Evolutionary conservation across 2,329 filamentous ascomycete genomes (phyloP), one percentile per base, ranked within the genome.

Genomic region (Hirsutella rhossiliensis): DNA sequence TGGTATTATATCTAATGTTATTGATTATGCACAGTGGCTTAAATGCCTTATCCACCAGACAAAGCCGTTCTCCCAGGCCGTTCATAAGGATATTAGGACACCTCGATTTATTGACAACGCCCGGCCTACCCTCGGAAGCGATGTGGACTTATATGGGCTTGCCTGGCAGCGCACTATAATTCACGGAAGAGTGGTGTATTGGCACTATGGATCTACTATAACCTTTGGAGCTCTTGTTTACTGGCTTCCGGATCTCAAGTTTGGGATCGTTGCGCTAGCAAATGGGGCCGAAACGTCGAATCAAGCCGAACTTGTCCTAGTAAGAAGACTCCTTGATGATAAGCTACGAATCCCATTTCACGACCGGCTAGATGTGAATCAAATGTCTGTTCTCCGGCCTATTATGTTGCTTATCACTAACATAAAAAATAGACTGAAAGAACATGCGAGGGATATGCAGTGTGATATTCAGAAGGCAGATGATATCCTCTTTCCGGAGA

Each of bases 11-110:
- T 69, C 66, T 20, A 72, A 64, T 38, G 70, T 71, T 2, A 43
- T 60, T 11, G 73, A 77, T 56, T 76, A 73, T 52, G 54, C 63
- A 2, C 67, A 65, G 50, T 80, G 74, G 75, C 50, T 76, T 3
- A 58, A 60, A 30, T 69, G 67, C 18, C 58, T 76, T 18, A 56
- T 78, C 28, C 52, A 62, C 9, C 38, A 55, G 43, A 34, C 41
- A 0, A 41, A 32, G 5, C 57, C 56, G 3, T 51, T 62, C 7
- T 56, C 57, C 2, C 20, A 49, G 9, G 48, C 39, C 0, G 53
- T 52, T 3, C 57, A 62, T 43, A 19, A 45, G 9, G 58, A 62
- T n/a, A 54, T 66, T 15, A 54, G 54, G 32, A 55, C 38, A 7
- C 56, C 62, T 5, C 45, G 59, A 2, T 44, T 62, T 4, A 55